phyloP scores from a whole-genome alignment of 2,329 filamentous ascomycete genomes.

The Aspergillaceae sp. region DNA sequence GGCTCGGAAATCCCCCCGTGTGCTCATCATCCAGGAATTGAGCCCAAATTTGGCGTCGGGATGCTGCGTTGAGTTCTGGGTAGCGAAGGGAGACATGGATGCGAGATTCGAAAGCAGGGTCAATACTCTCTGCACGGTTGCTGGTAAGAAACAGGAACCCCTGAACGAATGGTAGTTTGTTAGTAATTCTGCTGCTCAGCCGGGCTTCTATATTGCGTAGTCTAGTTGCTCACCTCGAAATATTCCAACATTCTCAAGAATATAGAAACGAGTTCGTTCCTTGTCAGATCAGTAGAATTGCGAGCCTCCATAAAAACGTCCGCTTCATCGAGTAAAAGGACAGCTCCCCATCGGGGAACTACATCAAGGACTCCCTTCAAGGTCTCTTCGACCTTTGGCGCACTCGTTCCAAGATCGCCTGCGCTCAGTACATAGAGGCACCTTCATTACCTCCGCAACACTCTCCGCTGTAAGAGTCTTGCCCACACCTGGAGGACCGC shows the following conservation, averaged over 20 bases:
- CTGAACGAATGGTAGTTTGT: constrained; percentile 26
- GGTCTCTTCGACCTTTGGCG: constrained; percentile 34
- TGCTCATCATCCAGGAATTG: constrained; percentile 33
- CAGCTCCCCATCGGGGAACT: constrained; percentile 43
- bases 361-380: constrained; percentile 42
- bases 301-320: constrained; percentile 29
- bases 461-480: constrained; percentile 47
- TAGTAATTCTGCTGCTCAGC: constrained; percentile 11
- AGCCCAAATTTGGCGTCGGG: constrained; percentile 35
- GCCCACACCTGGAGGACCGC: constrained; percentile 45
- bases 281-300: constrained; percentile 31
- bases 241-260: constrained; percentile 24
- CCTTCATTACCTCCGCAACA: constrained; percentile 44
- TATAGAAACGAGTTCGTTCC: constrained; percentile 40
- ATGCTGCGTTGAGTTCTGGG: constrained; percentile 28
- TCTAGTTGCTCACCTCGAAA: constrained; percentile 14
- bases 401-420: constrained; percentile 42
- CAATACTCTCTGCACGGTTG: constrained; percentile 38
- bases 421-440: constrained; percentile 41
- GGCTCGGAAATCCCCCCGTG: constrained; percentile 8
- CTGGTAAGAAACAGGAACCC: constrained; percentile 41
- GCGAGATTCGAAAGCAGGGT: constrained; percentile 39
- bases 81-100: constrained; percentile 36
- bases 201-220: neutral
- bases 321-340: constrained; percentile 45